Evolutionary conservation across 2,329 filamentous ascomycete species (phyloP).

Genomic region (Penicillium sp.): DNA sequence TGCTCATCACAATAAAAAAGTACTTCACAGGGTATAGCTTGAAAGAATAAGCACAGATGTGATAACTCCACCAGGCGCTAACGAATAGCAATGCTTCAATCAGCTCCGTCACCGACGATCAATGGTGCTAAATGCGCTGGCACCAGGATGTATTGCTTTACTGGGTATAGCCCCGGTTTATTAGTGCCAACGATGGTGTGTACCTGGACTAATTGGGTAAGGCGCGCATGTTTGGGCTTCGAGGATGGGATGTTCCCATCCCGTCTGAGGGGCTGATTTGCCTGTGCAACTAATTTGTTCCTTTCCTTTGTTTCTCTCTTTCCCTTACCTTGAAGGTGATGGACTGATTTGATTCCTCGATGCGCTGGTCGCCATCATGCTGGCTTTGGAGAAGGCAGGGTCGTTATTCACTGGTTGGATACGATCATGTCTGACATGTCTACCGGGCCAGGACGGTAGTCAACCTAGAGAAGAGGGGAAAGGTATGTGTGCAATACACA

Average conservation of each 20-base stretch:
- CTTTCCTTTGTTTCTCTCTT: constrained; percentile 6
- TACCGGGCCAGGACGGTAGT: constrained; percentile 23
- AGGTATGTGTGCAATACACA: constrained; percentile 5
- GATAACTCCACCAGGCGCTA: constrained; percentile 21
- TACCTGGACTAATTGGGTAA: constrained; percentile 12
- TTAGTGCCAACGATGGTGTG: constrained; percentile 3
- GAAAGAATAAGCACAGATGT: constrained; percentile 19
- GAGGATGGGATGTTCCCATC: constrained; percentile 8
- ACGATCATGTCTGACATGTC: constrained; percentile 38
- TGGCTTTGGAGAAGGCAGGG: constrained; percentile 38
- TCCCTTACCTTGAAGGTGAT: constrained; percentile 24
- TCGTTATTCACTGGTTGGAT: constrained; percentile 41
- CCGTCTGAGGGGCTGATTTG: constrained; percentile 7
- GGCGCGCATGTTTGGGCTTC: constrained; percentile 4
- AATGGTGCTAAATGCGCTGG: constrained; percentile 6
- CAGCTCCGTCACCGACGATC: constrained; percentile 13
- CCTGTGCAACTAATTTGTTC: constrained; percentile 3
- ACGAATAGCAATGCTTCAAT: constrained; percentile 18
- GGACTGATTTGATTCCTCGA: constrained; percentile 23
- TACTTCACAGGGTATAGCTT: neutral
- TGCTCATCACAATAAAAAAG: neutral
- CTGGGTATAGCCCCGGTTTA: constrained; percentile 11
- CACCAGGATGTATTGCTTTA: constrained; percentile 13
- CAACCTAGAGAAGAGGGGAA: constrained; percentile 11
- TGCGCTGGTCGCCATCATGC: constrained; percentile 36